Percentiles rank a stretch among this genome's conserved stretches.
phyloP scores from a whole-genome alignment of 306 rosid species.

The Bauhinia variegata region DNA sequence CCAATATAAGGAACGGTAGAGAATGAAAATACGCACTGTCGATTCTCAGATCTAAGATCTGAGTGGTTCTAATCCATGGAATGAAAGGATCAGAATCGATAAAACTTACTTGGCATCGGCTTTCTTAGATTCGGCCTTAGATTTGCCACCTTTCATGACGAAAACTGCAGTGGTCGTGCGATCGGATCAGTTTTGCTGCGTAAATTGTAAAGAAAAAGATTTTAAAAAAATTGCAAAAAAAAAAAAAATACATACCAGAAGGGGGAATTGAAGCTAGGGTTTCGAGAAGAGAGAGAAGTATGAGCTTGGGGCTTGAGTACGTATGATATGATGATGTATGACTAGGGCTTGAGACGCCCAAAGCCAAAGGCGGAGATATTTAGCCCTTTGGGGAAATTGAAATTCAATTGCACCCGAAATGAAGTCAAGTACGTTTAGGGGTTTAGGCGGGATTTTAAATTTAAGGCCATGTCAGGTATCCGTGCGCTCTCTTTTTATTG shows the following conservation, averaged over 20 bases:
- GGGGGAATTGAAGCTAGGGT: slow-evolving; percentile 39
- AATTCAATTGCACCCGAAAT: slow-evolving; percentile 83
- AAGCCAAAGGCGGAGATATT: slow-evolving; percentile 57
- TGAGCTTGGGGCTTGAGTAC: too few species aligned
- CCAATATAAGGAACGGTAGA: background rate
- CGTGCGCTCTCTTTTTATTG: slow-evolving; percentile 49
- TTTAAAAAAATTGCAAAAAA: slow-evolving; percentile 3
- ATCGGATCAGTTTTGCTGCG: slow-evolving; percentile 35
- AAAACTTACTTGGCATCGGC: slow-evolving; percentile 69
- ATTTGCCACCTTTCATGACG: slow-evolving; percentile 78
- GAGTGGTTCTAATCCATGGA: background rate
- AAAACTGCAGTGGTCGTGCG: slow-evolving; percentile 44
- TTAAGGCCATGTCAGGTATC: slow-evolving; percentile 76
- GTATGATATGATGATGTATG: background rate
- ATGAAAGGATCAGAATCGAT: background rate
- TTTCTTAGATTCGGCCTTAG: slow-evolving; percentile 65
- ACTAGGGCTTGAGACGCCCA: slow-evolving; percentile 23
- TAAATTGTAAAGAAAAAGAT: background rate
- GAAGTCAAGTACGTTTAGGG: slow-evolving; percentile 57
- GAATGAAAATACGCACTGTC: background rate
- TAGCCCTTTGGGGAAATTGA: slow-evolving; percentile 61
- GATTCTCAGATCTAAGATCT: slow-evolving; percentile 48
- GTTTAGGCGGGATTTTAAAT: slow-evolving; percentile 89
- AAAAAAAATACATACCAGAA: slow-evolving; percentile 38
- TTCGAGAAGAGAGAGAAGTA: slow-evolving; percentile 35